Evolutionary conservation across 805 yeast genomes (phyloP).

Genomic region (Cyberlindnera mrakii): DNA sequence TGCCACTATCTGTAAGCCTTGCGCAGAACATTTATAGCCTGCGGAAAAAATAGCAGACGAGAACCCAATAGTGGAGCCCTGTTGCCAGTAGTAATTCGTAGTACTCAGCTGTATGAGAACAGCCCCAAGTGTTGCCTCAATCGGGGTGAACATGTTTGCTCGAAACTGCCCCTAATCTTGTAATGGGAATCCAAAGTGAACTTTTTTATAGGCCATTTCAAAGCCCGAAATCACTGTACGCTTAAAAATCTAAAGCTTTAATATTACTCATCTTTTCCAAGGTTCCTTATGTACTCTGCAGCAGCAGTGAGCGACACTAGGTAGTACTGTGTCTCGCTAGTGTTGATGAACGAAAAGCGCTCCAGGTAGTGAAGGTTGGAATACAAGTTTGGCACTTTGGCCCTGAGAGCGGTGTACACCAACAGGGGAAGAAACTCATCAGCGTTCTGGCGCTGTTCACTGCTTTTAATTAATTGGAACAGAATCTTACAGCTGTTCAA

Average conservation of each 20-base stretch:
- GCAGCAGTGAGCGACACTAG: constrained; percentile 89
- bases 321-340: constrained; percentile 90
- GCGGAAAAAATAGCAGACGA: constrained; percentile 36
- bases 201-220: neutral
- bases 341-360: constrained; percentile 67
- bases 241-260: too few relatives aligned
- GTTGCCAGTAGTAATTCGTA: constrained; percentile 31
- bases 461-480: constrained; percentile 74
- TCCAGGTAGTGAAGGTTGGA: constrained; percentile 84
- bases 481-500: constrained; percentile 90
- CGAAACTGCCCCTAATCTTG: too few relatives aligned
- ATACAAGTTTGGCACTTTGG: constrained; percentile 56
- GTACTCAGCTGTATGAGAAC: constrained; percentile 40
- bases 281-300: constrained; percentile 63
- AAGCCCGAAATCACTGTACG: neutral
- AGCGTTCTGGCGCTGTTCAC: constrained; percentile 68
- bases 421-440: constrained; percentile 90
- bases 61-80: constrained; percentile 41
- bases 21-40: constrained; percentile 20
- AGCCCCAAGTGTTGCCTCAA: constrained; percentile 41
- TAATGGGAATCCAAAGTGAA: neutral
- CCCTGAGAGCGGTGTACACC: constrained; percentile 69
- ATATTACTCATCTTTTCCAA: constrained; percentile 23
- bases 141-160: constrained; percentile 31
- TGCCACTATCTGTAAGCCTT: constrained; percentile 26